A percentile compares a stretch with the other conserved stretches of the same genome.
These are phyloP conservation scores for Carnegiea gigantea DNA, from an alignment of 179 eudicot genomes.

Conservation along the genomic window DNA sequence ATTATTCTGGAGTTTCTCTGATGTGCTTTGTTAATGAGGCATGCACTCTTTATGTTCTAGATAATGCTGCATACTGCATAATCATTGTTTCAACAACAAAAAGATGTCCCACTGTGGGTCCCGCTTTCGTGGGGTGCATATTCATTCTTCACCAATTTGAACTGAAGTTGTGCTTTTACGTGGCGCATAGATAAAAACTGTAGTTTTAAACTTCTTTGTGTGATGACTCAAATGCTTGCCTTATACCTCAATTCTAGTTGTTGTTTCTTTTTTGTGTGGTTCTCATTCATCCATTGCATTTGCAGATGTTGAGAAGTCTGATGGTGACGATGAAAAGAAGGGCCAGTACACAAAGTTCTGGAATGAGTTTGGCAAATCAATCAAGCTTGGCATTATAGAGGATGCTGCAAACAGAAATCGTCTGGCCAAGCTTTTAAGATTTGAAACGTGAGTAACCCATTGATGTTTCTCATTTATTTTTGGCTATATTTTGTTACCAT, in stretches of 20 bases:
- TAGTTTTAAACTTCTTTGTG: background rate
- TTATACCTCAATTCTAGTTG: background rate
- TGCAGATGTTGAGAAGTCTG: constrained; percentile 78
- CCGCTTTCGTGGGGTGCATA: background rate
- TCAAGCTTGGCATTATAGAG: constrained; percentile 94
- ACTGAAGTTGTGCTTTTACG: background rate
- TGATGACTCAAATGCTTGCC: background rate
- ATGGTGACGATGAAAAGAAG: constrained; percentile 74
- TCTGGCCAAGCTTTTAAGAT: constrained; percentile 86
- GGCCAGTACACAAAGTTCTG: constrained; percentile 91
- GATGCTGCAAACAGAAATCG: constrained; percentile 99
- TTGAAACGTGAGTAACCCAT: constrained; percentile 67
- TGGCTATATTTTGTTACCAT: background rate
- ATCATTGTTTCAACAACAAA: no score
- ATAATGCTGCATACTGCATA: no score
- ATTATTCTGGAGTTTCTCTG: background rate
- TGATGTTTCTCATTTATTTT: background rate
- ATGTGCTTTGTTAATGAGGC: background rate
- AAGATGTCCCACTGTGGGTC: no score
- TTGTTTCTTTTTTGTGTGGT: background rate
- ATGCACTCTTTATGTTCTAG: background rate
- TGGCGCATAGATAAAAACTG: background rate
- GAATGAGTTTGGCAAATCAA: constrained; percentile 98
- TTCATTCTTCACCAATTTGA: background rate
- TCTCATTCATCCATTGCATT: background rate